These are phyloP conservation scores for Rhynchospora pubera DNA, from an alignment of 176 grass and related monocot genomes.

Conservation along the genomic window DNA sequence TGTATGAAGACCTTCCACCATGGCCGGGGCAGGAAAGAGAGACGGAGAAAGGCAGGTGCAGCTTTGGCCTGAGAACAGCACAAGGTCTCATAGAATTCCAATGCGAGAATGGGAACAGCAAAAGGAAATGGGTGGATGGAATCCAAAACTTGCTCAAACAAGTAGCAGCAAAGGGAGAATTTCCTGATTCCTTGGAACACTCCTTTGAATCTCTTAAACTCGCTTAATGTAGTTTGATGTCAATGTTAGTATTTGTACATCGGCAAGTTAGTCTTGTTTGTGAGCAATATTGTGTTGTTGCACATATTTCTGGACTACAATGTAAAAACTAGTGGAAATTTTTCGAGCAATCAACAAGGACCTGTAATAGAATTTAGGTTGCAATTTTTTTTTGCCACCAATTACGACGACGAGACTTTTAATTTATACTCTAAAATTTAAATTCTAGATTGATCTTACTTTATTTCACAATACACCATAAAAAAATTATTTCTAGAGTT, in stretches of 20 bases:
- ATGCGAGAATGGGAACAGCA: slow-evolving; percentile 38
- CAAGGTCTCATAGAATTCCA: slow-evolving; percentile 54
- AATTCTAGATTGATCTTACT: too few species aligned
- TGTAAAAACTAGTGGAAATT: not conserved
- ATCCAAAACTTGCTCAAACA: slow-evolving; percentile 54
- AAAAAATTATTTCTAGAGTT: too few species aligned
- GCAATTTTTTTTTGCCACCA: not conserved
- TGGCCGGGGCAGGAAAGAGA: slow-evolving; percentile 31
- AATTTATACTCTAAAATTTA: not conserved
- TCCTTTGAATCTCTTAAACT: not conserved
- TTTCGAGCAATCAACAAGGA: not conserved
- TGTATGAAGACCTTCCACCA: slow-evolving; percentile 39
- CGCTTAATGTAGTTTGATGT: not conserved
- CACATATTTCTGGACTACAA: not conserved
- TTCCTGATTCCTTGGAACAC: not conserved
- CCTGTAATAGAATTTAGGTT: not conserved
- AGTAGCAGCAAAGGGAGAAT: slow-evolving; percentile 4
- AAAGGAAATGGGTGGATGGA: slow-evolving; percentile 47
- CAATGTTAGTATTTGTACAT: not conserved
- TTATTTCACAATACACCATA: too few species aligned
- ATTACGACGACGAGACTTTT: not conserved
- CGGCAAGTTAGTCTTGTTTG: not conserved
- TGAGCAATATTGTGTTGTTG: not conserved
- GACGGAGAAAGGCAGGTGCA: slow-evolving; percentile 23
- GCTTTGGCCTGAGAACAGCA: slow-evolving; percentile 56